Evolutionary conservation across 164 flowering plant genomes (phyloP).

Genomic region (Litsea cubeba): DNA sequence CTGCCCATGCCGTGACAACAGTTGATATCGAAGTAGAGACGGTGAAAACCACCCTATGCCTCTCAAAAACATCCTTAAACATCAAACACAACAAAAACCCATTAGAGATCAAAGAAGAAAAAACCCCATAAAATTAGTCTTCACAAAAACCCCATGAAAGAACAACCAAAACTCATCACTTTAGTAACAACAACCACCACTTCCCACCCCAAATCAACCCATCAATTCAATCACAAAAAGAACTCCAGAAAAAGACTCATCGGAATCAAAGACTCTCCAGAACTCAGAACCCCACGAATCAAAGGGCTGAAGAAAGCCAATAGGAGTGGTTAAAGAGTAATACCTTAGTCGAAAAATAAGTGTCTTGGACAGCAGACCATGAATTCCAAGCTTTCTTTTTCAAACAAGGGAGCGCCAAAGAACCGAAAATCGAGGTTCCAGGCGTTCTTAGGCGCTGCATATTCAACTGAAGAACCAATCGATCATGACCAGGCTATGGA

Average conservation of each 20-base stretch:
- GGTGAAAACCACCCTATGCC: conserved; percentile 84
- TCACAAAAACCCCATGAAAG: not conserved
- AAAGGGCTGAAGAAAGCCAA: not conserved
- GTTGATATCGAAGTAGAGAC: conserved; percentile 80
- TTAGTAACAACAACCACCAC: not conserved
- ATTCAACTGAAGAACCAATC: conserved; percentile 2
- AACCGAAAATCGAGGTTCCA: conserved; percentile 26
- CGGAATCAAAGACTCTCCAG: not conserved
- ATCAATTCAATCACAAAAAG: not conserved
- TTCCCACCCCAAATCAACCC: not conserved
- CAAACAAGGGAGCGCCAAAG: conserved; percentile 35
- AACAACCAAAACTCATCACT: not conserved
- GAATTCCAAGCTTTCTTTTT: conserved; percentile 62
- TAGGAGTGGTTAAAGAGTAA: not conserved
- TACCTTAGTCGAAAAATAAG: conserved; percentile 78
- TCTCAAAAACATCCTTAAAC: conserved; percentile 75
- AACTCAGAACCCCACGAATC: not conserved
- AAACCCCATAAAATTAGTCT: not conserved
- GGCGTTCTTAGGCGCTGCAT: conserved; percentile 50
- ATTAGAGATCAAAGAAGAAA: not conserved
- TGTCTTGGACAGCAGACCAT: conserved; percentile 68
- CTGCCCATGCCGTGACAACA: conserved; percentile 55
- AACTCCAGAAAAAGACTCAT: not conserved
- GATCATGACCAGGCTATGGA: not conserved
- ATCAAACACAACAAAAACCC: not conserved